phyloP scores from a whole-genome alignment of 495 filamentous ascomycete genomes.

The Penicillium paxilli region DNA sequence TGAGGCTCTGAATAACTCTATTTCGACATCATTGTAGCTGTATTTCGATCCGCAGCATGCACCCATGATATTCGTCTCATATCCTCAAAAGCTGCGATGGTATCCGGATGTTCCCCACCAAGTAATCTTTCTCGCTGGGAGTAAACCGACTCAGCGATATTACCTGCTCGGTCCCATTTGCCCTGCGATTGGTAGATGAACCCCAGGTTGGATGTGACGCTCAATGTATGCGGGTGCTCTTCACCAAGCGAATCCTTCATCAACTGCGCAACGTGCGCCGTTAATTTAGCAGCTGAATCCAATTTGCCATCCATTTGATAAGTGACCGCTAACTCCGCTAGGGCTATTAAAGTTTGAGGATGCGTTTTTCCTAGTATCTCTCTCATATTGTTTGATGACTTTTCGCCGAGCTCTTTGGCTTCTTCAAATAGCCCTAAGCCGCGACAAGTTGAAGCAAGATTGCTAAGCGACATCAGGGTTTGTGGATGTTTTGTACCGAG shows the following conservation, averaged over 20 bases:
- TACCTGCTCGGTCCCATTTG: constrained; percentile 20
- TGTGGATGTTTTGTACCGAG: constrained; percentile 32
- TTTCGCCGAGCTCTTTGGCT: constrained; percentile 26
- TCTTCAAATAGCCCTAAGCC: constrained; percentile 32
- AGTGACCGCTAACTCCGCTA: constrained; percentile 22
- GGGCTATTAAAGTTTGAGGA: constrained; percentile 34
- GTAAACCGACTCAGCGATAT: constrained; percentile 20
- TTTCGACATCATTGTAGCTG: constrained; percentile 5
- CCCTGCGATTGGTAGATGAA: constrained; percentile 24
- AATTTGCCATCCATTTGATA: constrained; percentile 23
- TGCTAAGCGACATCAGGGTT: constrained; percentile 30
- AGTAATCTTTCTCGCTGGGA: constrained; percentile 14
- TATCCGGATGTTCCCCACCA: constrained; percentile 31
- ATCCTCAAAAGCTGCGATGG: constrained; percentile 20
- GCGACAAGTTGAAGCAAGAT: constrained; percentile 29
- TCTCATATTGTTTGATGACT: constrained; percentile 18
- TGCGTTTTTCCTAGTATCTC: constrained; percentile 33
- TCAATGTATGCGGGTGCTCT: constrained; percentile 32
- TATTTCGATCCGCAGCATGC: constrained; percentile 16
- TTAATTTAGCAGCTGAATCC: constrained; percentile 25
- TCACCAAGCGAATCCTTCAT: constrained; percentile 27
- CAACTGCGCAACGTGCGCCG: constrained; percentile 14
- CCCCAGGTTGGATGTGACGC: constrained; percentile 19
- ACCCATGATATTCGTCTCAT: constrained; percentile 12
- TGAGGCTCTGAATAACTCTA: constrained; percentile 2